Evolutionary conservation across 345 rosid species (phyloP).

Genomic region (Arabis hirsuta): DNA sequence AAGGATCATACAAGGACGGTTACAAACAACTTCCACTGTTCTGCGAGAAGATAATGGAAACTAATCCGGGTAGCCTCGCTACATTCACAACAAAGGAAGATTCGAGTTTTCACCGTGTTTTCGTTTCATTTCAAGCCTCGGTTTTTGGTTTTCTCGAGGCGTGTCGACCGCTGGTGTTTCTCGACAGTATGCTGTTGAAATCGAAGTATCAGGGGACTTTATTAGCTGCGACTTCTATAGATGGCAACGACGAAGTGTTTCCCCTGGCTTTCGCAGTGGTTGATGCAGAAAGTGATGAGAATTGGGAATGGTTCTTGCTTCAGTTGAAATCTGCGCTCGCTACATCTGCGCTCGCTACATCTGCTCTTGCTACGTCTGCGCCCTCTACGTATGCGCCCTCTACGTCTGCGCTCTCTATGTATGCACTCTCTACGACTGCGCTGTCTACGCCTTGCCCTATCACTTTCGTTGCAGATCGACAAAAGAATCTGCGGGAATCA

Average conservation of each 20-base stretch:
- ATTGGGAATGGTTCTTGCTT: constrained; percentile 94
- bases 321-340: constrained; percentile 73
- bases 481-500: constrained; percentile 73
- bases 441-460: constrained; percentile 65
- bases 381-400: constrained; percentile 49
- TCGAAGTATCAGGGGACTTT: constrained; percentile 91
- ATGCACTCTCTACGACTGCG: constrained; percentile 66
- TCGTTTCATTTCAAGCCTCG: constrained; percentile 85
- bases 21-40: constrained; percentile 76
- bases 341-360: constrained; percentile 33
- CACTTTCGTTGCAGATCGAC: constrained; percentile 85
- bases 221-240: constrained; percentile 85
- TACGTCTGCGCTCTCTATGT: constrained; percentile 53
- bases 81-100: constrained; percentile 86
- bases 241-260: constrained; percentile 78
- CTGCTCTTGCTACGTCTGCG: too few relatives aligned
- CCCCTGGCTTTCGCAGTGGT: constrained; percentile 89
- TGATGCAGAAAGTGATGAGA: constrained; percentile 75
- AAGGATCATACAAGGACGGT: constrained; percentile 91
- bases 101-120: constrained; percentile 91
- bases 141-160: constrained; percentile 75
- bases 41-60: constrained; percentile 85
- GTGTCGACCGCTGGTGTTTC: constrained; percentile 91
- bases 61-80: constrained; percentile 87
- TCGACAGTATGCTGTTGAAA: constrained; percentile 76